Percentiles rank a stretch among this genome's conserved stretches.
phyloP scores from a whole-genome alignment of 495 filamentous ascomycete species.

The Penicillium coffeae region DNA sequence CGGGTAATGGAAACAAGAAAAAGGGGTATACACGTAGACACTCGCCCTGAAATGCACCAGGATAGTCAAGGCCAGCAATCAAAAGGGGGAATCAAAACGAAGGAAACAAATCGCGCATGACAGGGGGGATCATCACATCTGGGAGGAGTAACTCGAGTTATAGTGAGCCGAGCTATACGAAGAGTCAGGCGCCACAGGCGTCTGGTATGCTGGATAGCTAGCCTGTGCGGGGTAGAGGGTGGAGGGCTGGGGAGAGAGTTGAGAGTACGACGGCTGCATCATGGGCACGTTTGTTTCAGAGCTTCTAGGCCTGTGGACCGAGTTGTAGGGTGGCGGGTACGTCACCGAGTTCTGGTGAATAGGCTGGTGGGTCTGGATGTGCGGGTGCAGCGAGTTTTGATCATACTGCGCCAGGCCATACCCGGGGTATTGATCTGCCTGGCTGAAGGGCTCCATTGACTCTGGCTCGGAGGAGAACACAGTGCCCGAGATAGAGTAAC shows the following conservation, averaged over 20 bases:
- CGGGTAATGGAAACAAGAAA: slow-evolving; percentile 1
- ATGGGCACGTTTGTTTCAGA: slow-evolving; percentile 20
- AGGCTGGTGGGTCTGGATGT: slow-evolving; percentile 18
- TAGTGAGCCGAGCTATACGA: slow-evolving; percentile 15
- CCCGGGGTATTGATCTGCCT: slow-evolving; percentile 12
- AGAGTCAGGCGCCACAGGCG: slow-evolving; percentile 9
- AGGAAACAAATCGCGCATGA: not conserved
- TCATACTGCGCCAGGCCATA: slow-evolving; percentile 14
- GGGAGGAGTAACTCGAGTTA: slow-evolving; percentile 18
- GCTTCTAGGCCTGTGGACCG: slow-evolving; percentile 21
- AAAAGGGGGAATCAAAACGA: not conserved
- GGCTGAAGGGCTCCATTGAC: slow-evolving; percentile 14
- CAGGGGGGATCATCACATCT: slow-evolving; percentile 19
- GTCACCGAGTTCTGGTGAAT: slow-evolving; percentile 35
- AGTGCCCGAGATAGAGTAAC: slow-evolving; percentile 25
- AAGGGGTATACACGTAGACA: slow-evolving; percentile 16
- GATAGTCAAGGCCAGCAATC: not conserved
- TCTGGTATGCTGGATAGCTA: slow-evolving; percentile 15
- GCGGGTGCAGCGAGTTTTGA: slow-evolving; percentile 13
- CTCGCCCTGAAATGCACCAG: slow-evolving; percentile 10
- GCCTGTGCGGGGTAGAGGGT: slow-evolving; percentile 13
- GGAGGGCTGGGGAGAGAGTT: slow-evolving; percentile 11
- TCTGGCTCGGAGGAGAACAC: slow-evolving; percentile 31
- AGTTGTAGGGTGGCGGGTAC: slow-evolving; percentile 39
- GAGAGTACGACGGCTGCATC: slow-evolving; percentile 24